A percentile compares a stretch with the other conserved stretches of the same genome.
Conservation (phyloP, 164 flowering plant species). For the Sedum album region DNA sequence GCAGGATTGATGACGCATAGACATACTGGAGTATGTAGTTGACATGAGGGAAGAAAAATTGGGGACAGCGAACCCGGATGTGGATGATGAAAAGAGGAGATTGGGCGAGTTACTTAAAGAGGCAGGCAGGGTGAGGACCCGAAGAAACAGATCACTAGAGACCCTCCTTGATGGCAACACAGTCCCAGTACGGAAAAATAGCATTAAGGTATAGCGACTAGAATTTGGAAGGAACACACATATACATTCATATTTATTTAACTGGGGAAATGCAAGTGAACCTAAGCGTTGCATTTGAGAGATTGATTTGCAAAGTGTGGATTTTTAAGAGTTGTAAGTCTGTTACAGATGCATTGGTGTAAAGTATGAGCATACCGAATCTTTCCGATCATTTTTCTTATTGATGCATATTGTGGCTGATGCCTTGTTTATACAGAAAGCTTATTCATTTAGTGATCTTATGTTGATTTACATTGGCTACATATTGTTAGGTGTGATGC, state of each 20-base stretch:
- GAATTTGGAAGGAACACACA: not conserved
- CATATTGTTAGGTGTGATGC: too few relatives aligned
- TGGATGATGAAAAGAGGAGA: slow-evolving; percentile 33
- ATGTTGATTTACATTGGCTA: too few relatives aligned
- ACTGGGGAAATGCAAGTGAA: not conserved
- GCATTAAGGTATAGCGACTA: not conserved
- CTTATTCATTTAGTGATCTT: too few relatives aligned
- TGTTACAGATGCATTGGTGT: not conserved
- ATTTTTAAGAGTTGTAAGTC: too few relatives aligned
- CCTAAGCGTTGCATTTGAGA: not conserved
- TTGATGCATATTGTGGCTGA: not conserved
- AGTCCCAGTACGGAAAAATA: slow-evolving; percentile 11
- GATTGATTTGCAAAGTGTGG: not conserved
- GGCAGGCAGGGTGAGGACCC: slow-evolving; percentile 24
- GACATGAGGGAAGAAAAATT: slow-evolving; percentile 37
- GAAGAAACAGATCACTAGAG: slow-evolving; percentile 26
- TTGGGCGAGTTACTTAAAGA: slow-evolving; percentile 30
- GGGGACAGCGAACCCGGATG: slow-evolving; percentile 38
- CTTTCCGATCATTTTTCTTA: too few relatives aligned
- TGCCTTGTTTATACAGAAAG: not conserved
- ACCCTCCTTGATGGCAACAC: slow-evolving; percentile 24
- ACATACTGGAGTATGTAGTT: slow-evolving; percentile 29
- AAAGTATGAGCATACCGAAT: too few relatives aligned
- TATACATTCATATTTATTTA: not conserved
- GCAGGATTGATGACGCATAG: slow-evolving; percentile 34